Base-by-base conservation (phyloP, 1,284 basidiomycete species). In the Microbotryum saponariae region DNA sequence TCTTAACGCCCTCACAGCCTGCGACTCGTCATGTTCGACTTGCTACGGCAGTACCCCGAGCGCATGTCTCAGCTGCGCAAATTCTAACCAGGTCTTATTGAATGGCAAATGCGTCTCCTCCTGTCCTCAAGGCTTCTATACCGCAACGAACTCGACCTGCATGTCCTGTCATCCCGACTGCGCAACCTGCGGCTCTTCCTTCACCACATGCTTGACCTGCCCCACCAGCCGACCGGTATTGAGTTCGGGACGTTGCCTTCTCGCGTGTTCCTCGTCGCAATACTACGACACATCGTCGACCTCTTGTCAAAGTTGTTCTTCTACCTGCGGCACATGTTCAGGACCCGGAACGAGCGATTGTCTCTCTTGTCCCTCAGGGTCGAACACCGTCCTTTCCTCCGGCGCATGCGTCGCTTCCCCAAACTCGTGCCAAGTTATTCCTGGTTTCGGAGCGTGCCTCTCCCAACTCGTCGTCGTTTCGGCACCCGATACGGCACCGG, bases 81-180 rank as follows among this genome's bases (percentile, higher is more conserved):
- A 80, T 0, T 56, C 70, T 56, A 81, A 80, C 65, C 79, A 82
- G 60, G 80, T 89, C 33, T 83, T 86, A 23, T 83, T 83, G 2
- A 74, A 78, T 47, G 88, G 88, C 18, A 81, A 82, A 74, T 91
- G 88, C 70, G 82, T 87, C 45, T 42, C 64, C 1, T 80, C 83
- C 6, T 91, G 88, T 72, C 87, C 89, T 0, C 79, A 83, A 25
- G 82, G 81, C 64, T 82, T 83, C 4, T 86, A 89, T 76, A 77
- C 79, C 54, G 81, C 85, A 18, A 5, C 61, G 18, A 42, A 54
- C 8, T 21, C 82, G 82, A 74, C 81, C 23, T 91, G 88, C 74
- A 71, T 84, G 56, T 67, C 82, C 4, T 91, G 89, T 74, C 88
- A 91, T 62, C 82, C 87, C 0, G 89, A 91, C 72, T 91, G 88